Evolutionary conservation across 805 yeast genomes (phyloP).

Genomic region (Saccharomycopsis javanensis): DNA sequence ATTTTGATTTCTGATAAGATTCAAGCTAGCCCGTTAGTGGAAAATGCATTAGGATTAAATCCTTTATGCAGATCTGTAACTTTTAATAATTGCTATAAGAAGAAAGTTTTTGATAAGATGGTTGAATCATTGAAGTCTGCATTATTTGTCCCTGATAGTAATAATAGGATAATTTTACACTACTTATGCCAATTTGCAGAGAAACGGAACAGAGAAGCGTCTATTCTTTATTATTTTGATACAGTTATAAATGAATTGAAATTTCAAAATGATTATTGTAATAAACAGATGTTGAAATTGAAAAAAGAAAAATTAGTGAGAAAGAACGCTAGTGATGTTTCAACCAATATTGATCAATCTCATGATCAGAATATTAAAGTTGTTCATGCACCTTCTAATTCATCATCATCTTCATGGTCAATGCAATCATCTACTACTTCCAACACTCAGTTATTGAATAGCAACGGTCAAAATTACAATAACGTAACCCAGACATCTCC

Average conservation of each 20-base stretch:
- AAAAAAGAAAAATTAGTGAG: constrained; percentile 21
- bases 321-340: constrained; percentile 23
- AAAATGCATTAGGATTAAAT: constrained; percentile 53
- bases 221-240: constrained; percentile 48
- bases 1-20: constrained; percentile 40
- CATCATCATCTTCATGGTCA: not conserved
- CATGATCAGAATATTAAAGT: not conserved
- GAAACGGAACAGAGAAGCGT: constrained; percentile 37
- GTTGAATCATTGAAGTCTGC: constrained; percentile 55
- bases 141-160: constrained; percentile 59
- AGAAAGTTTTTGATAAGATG: constrained; percentile 47
- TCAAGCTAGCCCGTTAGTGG: constrained; percentile 43
- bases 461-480: constrained; percentile 20
- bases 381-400: not conserved
- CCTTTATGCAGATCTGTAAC: constrained; percentile 59
- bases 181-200: constrained; percentile 50
- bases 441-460: constrained; percentile 24
- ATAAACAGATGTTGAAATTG: constrained; percentile 14
- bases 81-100: constrained; percentile 64
- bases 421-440: constrained; percentile 13
- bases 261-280: constrained; percentile 14
- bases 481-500: constrained; percentile 19
- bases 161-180: constrained; percentile 67
- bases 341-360: constrained; percentile 7
- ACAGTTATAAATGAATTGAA: constrained; percentile 30